Evolutionary conservation across 1,284 basidiomycete genomes (phyloP).

Genomic region (Ceratobasidium sp.): DNA sequence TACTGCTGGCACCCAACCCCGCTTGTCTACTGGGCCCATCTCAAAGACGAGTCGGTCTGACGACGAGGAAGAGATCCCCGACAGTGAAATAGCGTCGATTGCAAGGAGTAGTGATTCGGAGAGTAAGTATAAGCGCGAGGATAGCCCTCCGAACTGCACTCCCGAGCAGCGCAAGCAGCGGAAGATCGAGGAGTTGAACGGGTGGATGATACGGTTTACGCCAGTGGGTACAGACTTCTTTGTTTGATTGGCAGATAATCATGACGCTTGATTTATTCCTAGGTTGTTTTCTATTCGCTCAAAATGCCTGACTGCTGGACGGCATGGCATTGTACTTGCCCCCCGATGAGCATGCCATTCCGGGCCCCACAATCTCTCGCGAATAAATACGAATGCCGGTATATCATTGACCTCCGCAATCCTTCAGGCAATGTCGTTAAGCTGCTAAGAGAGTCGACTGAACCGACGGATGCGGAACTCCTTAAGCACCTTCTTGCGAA

Average conservation of each 20-base stretch:
- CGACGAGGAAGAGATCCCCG: slow-evolving; percentile 14
- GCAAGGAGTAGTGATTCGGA: slow-evolving; percentile 31
- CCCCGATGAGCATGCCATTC: not conserved
- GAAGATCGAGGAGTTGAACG: not conserved
- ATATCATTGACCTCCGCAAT: not conserved
- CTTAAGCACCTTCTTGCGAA: not conserved
- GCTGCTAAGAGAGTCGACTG: not conserved
- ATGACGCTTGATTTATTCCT: not conserved
- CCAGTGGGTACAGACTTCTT: not conserved
- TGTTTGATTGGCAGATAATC: not conserved
- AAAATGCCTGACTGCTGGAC: not conserved
- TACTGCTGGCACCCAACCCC: not conserved
- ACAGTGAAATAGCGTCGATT: slow-evolving; percentile 8
- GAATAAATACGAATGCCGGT: not conserved
- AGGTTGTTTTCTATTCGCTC: not conserved
- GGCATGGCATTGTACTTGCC: slow-evolving; percentile 15
- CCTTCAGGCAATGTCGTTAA: not conserved
- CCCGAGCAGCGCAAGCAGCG: not conserved
- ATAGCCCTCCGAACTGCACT: not conserved
- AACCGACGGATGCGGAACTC: slow-evolving; percentile 6
- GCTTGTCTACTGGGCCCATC: not conserved
- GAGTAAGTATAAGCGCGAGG: slow-evolving; percentile 9
- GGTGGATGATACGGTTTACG: not conserved
- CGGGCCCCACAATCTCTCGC: not conserved
- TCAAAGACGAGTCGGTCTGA: not conserved